Evolutionary conservation across 2,329 filamentous ascomycete species (phyloP).

Genomic region (Alternaria sp.): DNA sequence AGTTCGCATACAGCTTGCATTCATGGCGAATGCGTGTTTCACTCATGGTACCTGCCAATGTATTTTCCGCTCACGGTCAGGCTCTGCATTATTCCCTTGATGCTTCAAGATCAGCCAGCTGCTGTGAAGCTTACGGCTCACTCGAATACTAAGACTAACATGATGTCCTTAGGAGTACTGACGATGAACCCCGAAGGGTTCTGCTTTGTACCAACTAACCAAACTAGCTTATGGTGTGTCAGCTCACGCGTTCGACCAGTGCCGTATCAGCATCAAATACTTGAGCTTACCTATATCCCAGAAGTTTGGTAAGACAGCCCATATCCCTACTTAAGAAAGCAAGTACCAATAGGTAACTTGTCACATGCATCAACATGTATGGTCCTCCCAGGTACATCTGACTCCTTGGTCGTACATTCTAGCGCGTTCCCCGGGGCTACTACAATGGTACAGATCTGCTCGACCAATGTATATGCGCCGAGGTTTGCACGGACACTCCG

Average conservation of each 20-base stretch:
- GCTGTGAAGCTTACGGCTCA: too few relatives aligned
- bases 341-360: background rate
- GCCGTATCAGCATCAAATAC: background rate
- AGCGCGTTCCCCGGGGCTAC: background rate
- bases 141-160: too few relatives aligned
- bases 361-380: background rate
- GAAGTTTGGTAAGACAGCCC: background rate
- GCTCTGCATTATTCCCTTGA: background rate
- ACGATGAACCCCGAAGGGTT: background rate
- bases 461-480: constrained; percentile 8
- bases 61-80: background rate
- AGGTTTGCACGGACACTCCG: constrained; percentile 4
- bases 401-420: background rate
- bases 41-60: background rate
- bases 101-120: too few relatives aligned
- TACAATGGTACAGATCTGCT: background rate
- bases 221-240: too few relatives aligned
- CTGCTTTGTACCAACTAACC: too few relatives aligned
- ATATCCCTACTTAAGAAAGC: background rate
- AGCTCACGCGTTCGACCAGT: too few relatives aligned
- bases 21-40: background rate
- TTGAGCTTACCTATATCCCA: constrained; percentile 2
- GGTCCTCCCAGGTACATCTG: background rate
- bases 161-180: too few relatives aligned
- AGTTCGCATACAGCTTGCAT: constrained; percentile 1